phyloP scores from a whole-genome alignment of 768 basidiomycete species.

The Boletus vinaceobasis region DNA sequence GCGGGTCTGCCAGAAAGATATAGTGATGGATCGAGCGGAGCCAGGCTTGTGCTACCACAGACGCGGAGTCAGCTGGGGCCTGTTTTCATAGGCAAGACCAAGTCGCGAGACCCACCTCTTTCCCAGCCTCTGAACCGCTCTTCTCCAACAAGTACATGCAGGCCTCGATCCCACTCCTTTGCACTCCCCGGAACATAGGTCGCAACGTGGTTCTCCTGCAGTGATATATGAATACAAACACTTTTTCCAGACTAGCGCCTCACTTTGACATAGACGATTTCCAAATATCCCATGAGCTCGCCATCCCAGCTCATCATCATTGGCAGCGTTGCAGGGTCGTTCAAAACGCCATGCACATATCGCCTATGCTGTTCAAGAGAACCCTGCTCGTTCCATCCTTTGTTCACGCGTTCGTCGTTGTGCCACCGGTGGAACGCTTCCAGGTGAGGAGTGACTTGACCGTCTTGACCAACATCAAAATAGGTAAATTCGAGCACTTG shows the following conservation, averaged over 20 bases:
- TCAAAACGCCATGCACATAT: constrained; percentile 36
- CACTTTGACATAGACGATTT: constrained; percentile 47
- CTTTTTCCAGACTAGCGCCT: not conserved
- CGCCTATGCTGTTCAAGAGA: constrained; percentile 41
- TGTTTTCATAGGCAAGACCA: not conserved
- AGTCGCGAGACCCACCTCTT: constrained; percentile 34
- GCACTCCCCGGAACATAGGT: constrained; percentile 26
- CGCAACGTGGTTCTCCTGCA: constrained; percentile 20
- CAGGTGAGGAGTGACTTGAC: constrained; percentile 31
- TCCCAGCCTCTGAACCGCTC: constrained; percentile 42
- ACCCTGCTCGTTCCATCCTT: constrained; percentile 45
- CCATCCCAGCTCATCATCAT: constrained; percentile 48
- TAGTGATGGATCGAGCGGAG: constrained; percentile 37
- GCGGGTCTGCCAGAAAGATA: constrained; percentile 41
- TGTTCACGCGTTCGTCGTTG: constrained; percentile 44
- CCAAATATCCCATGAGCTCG: constrained; percentile 41
- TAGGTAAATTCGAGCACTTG: constrained; percentile 30
- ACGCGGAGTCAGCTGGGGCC: not conserved
- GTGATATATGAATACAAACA: not conserved
- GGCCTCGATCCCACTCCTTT: constrained; percentile 34
- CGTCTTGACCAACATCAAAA: constrained; percentile 22
- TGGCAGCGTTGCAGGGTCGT: constrained; percentile 38
- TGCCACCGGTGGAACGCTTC: constrained; percentile 49
- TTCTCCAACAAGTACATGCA: constrained; percentile 48
- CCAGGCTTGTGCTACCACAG: constrained; percentile 16